Base-by-base conservation (phyloP, 352 stramenopile genomes). In the Phytophthora cactorum region DNA sequence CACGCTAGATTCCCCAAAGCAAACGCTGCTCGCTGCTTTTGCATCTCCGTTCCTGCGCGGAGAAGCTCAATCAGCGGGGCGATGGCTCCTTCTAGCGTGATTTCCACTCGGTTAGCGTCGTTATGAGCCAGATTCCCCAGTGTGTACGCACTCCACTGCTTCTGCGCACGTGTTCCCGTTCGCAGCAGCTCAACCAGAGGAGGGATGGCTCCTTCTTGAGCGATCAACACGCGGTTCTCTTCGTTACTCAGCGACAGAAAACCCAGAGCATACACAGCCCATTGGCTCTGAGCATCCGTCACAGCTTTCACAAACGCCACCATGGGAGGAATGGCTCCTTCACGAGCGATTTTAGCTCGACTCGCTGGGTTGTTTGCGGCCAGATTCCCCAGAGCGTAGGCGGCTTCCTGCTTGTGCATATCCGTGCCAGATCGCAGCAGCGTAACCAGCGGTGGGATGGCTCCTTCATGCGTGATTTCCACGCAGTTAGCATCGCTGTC, bases 221-320 rank as follows among this genome's bases (percentile, higher is more conserved):
- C 64, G 15, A 77, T 70, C 10, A 58, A 38, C 7, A 65, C 17
- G 11, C 57, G 64, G 34, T 68, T 67, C 8, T 47, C 54, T 32
- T 73, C 63, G n/a, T 66, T 70, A 27, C 54, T 60, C n/a, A 70
- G 15, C 2, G 31, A 60, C 9, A 73, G 44, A 11, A 36, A 41
- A 6, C 54, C 66, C 5, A 77, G 6, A 1, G 69, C 64, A 10
- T 67, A 66, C 4, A 70, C 53, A 0, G 64, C 69, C 50, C 66
- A 59, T n/a, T 77, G 59, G 38, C 63, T 77, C 14, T 77, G 64
- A 3, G 34, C 54, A n/a, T 74, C 56, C 7, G 54, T 73, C 6
- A 59, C 65, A 9, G 55, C 51, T 44, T 46, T 59, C 10, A 77
- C 29, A 22, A 77, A 72, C 0, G 17, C 52, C 2, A 74, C 55